A percentile compares a stretch with the other conserved stretches of the same genome.
Conservation (phyloP, 768 basidiomycete genomes). For the Mycena indigotica region DNA sequence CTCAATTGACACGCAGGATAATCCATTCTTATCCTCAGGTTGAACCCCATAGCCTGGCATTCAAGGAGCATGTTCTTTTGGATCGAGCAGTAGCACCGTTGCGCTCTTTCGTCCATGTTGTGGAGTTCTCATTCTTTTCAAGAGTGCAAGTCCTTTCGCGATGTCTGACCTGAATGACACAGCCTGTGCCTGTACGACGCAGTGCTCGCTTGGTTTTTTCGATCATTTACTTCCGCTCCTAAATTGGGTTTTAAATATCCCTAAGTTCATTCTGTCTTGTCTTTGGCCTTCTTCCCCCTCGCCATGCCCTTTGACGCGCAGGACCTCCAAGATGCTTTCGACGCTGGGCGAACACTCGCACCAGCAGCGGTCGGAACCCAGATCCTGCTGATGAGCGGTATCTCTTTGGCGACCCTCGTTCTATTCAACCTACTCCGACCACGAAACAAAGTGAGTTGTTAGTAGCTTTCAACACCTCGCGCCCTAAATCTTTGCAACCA, state of each 20-base stretch:
- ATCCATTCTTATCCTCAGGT: no score
- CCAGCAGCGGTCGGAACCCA: conserved; percentile 64
- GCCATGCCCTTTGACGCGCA: conserved; percentile 6
- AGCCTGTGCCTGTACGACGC: no score
- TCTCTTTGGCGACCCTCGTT: conserved; percentile 50
- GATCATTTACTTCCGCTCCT: conserved; percentile 13
- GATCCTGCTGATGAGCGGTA: conserved; percentile 54
- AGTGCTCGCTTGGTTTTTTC: neutral
- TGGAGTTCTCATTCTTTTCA: no score
- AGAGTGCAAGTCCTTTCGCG: no score
- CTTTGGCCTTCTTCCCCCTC: neutral
- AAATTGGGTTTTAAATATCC: neutral
- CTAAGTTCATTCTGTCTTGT: neutral
- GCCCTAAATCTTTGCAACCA: conserved; percentile 30
- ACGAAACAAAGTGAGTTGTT: conserved; percentile 60
- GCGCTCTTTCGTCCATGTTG: no score
- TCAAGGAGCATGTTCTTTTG: no score
- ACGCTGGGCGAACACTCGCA: conserved; percentile 48
- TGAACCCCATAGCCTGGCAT: no score
- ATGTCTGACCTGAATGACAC: no score
- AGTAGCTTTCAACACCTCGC: neutral
- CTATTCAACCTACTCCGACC: conserved; percentile 72
- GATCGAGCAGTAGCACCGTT: no score
- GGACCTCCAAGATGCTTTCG: conserved; percentile 23
- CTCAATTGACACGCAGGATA: no score